phyloP scores from a whole-genome alignment of 2,329 filamentous ascomycete species.

The Berkeleyomyces basicola region DNA sequence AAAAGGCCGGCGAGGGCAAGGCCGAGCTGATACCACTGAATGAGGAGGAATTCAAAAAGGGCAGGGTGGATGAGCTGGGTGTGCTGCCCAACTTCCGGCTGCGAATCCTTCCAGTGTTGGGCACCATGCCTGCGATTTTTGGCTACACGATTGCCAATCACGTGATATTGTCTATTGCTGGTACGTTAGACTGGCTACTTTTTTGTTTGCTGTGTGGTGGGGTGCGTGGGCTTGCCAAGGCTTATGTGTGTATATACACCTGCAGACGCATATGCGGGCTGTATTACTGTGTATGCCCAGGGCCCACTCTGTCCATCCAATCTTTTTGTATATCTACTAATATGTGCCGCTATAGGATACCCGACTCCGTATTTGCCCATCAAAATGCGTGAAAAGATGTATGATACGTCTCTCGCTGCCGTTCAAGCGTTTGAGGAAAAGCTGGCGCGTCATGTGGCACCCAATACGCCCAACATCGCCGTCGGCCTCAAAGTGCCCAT shows the following conservation, averaged over 20 bases:
- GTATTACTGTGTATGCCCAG: neutral
- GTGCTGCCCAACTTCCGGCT: constrained; percentile 86
- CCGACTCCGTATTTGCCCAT: constrained; percentile 67
- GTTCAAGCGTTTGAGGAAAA: constrained; percentile 70
- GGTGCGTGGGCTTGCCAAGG: neutral
- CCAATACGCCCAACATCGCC: constrained; percentile 25
- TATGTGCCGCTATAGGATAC: constrained; percentile 39
- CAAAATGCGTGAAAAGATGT: constrained; percentile 80
- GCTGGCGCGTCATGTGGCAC: constrained; percentile 33
- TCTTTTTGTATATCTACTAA: constrained; percentile 1
- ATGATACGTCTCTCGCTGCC: constrained; percentile 62
- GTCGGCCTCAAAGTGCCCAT: constrained; percentile 66
- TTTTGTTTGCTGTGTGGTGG: neutral
- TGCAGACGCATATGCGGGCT: neutral
- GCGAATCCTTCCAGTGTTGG: constrained; percentile 83
- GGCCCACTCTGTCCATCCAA: neutral
- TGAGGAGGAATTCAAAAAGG: constrained; percentile 77
- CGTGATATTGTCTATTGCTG: constrained; percentile 61
- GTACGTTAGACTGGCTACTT: constrained; percentile 17
- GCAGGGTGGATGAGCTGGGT: constrained; percentile 69
- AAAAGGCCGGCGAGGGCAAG: constrained; percentile 80
- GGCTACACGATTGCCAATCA: constrained; percentile 86
- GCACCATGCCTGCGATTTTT: constrained; percentile 95
- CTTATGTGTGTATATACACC: neutral
- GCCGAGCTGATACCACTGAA: constrained; percentile 73